These are phyloP conservation scores for Margaritispora aquatica DNA, from an alignment of 495 filamentous ascomycete genomes.

Conservation along the genomic window DNA sequence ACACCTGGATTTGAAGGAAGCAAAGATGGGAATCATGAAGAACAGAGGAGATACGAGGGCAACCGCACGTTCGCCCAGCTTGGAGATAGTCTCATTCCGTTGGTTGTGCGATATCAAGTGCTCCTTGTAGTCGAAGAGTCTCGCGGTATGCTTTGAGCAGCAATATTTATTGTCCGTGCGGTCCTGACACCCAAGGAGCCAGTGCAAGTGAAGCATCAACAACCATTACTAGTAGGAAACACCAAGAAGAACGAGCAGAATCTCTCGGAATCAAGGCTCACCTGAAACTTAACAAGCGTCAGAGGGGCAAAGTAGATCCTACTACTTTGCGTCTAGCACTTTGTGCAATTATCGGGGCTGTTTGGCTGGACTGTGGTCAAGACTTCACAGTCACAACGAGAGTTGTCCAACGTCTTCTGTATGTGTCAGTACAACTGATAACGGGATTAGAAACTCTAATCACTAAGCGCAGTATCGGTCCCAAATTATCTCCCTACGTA, in stretches of 20 bases:
- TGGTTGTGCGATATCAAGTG: neutral
- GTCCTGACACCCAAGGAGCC: neutral
- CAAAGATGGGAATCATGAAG: neutral
- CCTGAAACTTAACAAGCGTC: neutral
- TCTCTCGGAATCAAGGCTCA: neutral
- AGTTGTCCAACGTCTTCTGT: neutral
- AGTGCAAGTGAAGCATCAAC: neutral
- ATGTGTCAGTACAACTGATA: neutral
- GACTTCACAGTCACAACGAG: neutral
- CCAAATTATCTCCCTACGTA: too few species aligned
- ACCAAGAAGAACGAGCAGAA: neutral
- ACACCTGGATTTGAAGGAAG: conserved; percentile 2
- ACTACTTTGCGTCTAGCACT: neutral
- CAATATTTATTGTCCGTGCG: neutral
- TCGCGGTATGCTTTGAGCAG: neutral
- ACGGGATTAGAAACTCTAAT: too few species aligned
- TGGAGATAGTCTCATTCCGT: neutral
- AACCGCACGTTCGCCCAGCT: neutral
- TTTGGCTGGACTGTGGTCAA: neutral
- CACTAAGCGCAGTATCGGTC: too few species aligned
- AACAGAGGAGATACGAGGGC: conserved; percentile 2
- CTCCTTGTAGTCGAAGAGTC: neutral
- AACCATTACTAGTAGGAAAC: neutral
- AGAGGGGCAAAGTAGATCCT: neutral
- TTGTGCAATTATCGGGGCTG: conserved; percentile 3